Base-by-base conservation (phyloP, 768 basidiomycete species). In the Royoungia palumana region DNA sequence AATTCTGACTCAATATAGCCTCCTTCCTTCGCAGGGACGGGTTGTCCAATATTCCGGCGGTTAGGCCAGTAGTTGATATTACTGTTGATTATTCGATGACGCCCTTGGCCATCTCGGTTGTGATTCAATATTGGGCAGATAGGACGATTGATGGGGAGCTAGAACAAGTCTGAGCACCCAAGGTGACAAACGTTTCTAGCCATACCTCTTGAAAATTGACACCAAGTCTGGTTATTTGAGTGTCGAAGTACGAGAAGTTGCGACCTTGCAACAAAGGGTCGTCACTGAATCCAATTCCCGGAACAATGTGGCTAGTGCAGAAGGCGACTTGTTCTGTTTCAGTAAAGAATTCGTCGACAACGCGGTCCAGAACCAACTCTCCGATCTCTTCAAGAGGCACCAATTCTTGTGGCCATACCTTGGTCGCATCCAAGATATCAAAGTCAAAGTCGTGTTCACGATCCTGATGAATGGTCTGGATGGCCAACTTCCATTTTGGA, bases 271-370 rank as follows among this genome's bases (percentile, higher is more conserved):
- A 72, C 22, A 92, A 70, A 4, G 89, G 89, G 58, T 91, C 88
- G 61, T 87, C 78, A 57, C 81, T 83, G 61, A 86, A 84, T 7
- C 81, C 82, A 44, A 85, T 83, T 7, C 81, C 82, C 5, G 82
- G 83, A 8, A 85, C 82, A 24, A 72, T 56, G 30, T 73, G 72
- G 20, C 62, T 59, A 1, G 90, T 94, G 66, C 89, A 94, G 67
- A 92, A 94, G 0, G 91, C 92, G 44, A 85, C 85, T 67, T 93
- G 91, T 68, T 95, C 93, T 6, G 82, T 82, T 70, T 94, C 90
- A 11, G 89, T 70, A 70, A 94, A 94, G 71, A 79, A 94, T 58
- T 89, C 87, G 44, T 85, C 79, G 21, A 84, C 82, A 0, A 68
- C 73, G 20, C 79, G 73, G 57, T 87, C 73, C 28, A 88, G 65